phyloP scores from a whole-genome alignment of 352 stramenopile genomes.

The Pythium grandisporangium region DNA sequence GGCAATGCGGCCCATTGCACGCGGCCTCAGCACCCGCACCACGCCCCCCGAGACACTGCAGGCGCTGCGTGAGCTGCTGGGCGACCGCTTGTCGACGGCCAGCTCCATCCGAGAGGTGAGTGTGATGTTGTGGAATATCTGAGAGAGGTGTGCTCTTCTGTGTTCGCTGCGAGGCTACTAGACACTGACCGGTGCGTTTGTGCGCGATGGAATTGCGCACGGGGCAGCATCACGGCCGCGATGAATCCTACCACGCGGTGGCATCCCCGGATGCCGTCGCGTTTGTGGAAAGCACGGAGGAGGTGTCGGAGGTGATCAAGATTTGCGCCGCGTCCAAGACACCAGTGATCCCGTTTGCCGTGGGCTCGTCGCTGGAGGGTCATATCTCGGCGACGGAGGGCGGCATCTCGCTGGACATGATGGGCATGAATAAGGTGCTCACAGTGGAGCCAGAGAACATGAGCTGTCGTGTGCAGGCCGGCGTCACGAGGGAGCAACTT shows the following conservation, averaged over 20 bases:
- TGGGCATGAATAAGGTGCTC: slow-evolving; percentile 69
- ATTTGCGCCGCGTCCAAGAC: slow-evolving; percentile 76
- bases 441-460: slow-evolving; percentile 57
- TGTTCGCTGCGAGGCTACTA: no score
- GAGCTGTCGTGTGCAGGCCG: slow-evolving; percentile 90
- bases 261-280: slow-evolving; percentile 81
- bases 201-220: not conserved
- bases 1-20: not conserved
- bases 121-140: no score
- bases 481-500: slow-evolving; percentile 90
- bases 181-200: no score
- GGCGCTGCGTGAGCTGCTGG: slow-evolving; percentile 43
- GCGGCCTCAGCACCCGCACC: slow-evolving; percentile 4
- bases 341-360: slow-evolving; percentile 94
- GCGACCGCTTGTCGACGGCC: slow-evolving; percentile 65
- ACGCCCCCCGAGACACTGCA: slow-evolving; percentile 36
- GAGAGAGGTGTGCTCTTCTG: no score
- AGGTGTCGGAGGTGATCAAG: slow-evolving; percentile 88
- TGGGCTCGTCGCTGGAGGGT: slow-evolving; percentile 89
- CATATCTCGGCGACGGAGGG: slow-evolving; percentile 90
- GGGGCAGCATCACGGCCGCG: slow-evolving; percentile 77
- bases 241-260: slow-evolving; percentile 88
- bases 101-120: slow-evolving; percentile 46
- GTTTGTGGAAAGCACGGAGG: slow-evolving; percentile 75
- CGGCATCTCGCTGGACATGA: slow-evolving; percentile 90